Conservation (phyloP, 331 rosid species). For the Ulmus americana region DNA sequence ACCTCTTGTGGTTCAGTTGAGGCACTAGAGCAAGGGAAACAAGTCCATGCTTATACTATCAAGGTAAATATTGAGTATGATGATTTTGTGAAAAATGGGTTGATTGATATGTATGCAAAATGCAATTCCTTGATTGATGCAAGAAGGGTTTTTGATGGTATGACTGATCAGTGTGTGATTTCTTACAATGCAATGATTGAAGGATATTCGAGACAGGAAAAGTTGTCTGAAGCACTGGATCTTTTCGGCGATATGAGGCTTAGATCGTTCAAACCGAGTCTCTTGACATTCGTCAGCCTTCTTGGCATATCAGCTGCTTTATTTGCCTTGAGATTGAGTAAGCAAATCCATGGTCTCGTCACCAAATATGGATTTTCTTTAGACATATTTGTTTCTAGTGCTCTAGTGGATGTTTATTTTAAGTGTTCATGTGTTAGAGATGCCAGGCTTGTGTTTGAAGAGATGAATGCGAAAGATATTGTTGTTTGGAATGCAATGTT, state of each 20-base stretch:
- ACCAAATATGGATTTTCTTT: constrained; percentile 57
- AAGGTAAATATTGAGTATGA: constrained; percentile 56
- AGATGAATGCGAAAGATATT: constrained; percentile 53
- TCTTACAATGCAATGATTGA: constrained; percentile 88
- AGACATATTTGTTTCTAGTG: constrained; percentile 70
- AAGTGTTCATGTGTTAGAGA: constrained; percentile 56
- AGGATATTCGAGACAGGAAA: constrained; percentile 61
- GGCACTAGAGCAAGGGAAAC: constrained; percentile 55
- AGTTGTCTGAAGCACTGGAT: constrained; percentile 48
- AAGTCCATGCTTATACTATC: constrained; percentile 60
- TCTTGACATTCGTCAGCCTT: constrained; percentile 72
- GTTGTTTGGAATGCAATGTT: constrained; percentile 85
- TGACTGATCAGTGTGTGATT: constrained; percentile 45
- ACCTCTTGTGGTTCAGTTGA: constrained; percentile 67
- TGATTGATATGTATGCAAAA: constrained; percentile 83
- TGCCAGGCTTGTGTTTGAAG: constrained; percentile 66
- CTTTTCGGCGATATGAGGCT: constrained; percentile 58
- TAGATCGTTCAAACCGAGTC: constrained; percentile 41
- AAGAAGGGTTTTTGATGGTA: constrained; percentile 46
- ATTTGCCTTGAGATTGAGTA: constrained; percentile 46
- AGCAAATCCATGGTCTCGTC: constrained; percentile 60
- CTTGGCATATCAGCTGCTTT: constrained; percentile 65
- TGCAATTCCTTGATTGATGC: constrained; percentile 59
- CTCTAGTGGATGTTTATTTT: constrained; percentile 72
- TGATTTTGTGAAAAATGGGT: constrained; percentile 64